These are phyloP conservation scores for Ramularia endophylla DNA, from an alignment of 2,329 filamentous ascomycete species.

Conservation along the genomic window DNA sequence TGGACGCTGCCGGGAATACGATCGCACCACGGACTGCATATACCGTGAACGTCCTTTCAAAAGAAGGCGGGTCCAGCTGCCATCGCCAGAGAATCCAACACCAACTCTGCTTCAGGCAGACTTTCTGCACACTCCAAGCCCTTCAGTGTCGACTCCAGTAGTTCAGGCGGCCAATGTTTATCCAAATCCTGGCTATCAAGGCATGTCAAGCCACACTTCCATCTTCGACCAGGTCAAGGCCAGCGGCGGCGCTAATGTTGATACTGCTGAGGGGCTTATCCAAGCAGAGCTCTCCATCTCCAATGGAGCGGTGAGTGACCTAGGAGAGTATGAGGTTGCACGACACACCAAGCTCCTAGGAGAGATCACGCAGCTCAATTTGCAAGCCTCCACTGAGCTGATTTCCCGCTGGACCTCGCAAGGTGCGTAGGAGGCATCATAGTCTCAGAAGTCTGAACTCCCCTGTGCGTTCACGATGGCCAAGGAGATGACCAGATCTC, in stretches of 20 bases:
- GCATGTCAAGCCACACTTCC: slow-evolving; percentile 28
- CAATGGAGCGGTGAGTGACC: background rate
- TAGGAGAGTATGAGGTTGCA: slow-evolving; percentile 17
- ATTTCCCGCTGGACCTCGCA: slow-evolving; percentile 22
- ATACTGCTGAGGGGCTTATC: slow-evolving; percentile 1
- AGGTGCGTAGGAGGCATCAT: no score
- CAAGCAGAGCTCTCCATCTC: slow-evolving; percentile 1
- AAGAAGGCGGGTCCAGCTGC: slow-evolving; percentile 12
- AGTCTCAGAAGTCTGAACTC: no score
- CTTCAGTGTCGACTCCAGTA: slow-evolving; percentile 5
- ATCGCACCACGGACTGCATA: slow-evolving; percentile 18
- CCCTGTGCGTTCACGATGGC: no score
- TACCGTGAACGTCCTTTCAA: slow-evolving; percentile 29
- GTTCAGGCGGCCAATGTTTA: slow-evolving; percentile 19
- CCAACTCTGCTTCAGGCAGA: slow-evolving; percentile 7
- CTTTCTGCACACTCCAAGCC: background rate
- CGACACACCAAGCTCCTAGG: slow-evolving; percentile 18
- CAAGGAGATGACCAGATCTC: no score
- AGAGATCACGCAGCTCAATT: slow-evolving; percentile 10
- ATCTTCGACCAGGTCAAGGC: slow-evolving; percentile 29
- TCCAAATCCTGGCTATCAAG: slow-evolving; percentile 32
- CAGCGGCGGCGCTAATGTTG: slow-evolving; percentile 7
- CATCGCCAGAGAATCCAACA: slow-evolving; percentile 5
- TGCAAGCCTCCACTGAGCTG: slow-evolving; percentile 16
- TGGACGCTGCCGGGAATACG: slow-evolving; percentile 20